A percentile compares a stretch with the other conserved stretches of the same genome.
Conservation (phyloP, 768 basidiomycete species). For the Suillus subluteus region DNA sequence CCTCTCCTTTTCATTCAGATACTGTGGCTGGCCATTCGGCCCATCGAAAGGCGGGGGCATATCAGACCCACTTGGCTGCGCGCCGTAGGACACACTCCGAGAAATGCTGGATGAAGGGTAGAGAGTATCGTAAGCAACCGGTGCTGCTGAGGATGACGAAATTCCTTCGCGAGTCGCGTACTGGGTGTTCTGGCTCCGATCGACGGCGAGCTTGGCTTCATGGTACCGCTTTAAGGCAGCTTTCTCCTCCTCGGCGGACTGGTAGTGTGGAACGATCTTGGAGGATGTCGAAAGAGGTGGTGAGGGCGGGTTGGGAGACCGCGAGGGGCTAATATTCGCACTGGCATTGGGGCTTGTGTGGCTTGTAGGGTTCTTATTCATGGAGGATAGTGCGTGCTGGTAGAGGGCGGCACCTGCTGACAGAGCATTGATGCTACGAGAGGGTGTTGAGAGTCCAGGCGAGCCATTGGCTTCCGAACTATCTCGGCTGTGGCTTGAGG, state of each 20-base stretch:
- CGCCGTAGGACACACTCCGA: slow-evolving; percentile 23
- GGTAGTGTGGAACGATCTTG: slow-evolving; percentile 48
- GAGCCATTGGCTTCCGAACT: slow-evolving; percentile 34
- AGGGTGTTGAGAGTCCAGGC: slow-evolving; percentile 17
- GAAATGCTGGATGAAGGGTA: slow-evolving; percentile 48
- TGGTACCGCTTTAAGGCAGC: slow-evolving; percentile 68
- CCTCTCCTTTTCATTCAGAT: slow-evolving; percentile 67
- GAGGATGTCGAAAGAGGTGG: slow-evolving; percentile 28
- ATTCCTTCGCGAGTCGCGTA: slow-evolving; percentile 27
- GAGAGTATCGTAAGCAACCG: slow-evolving; percentile 65
- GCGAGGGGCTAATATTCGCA: slow-evolving; percentile 34
- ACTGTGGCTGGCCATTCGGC: slow-evolving; percentile 41
- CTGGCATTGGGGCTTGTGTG: slow-evolving; percentile 25
- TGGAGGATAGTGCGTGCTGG: slow-evolving; percentile 47
- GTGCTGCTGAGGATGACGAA: slow-evolving; percentile 39
- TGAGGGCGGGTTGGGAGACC: slow-evolving; percentile 33
- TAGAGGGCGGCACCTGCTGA: slow-evolving; percentile 50
- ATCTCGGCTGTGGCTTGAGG: slow-evolving; percentile 30
- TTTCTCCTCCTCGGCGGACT: slow-evolving; percentile 76
- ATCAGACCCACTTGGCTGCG: slow-evolving; percentile 33
- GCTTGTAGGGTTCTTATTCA: slow-evolving; percentile 27
- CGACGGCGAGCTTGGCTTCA: slow-evolving; percentile 73
- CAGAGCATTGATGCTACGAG: slow-evolving; percentile 18
- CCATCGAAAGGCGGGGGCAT: slow-evolving; percentile 60
- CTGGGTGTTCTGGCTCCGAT: slow-evolving; percentile 51